Evolutionary conservation across 2,329 filamentous ascomycete genomes (phyloP).

Genomic region (Scedosporium minutisporum): DNA sequence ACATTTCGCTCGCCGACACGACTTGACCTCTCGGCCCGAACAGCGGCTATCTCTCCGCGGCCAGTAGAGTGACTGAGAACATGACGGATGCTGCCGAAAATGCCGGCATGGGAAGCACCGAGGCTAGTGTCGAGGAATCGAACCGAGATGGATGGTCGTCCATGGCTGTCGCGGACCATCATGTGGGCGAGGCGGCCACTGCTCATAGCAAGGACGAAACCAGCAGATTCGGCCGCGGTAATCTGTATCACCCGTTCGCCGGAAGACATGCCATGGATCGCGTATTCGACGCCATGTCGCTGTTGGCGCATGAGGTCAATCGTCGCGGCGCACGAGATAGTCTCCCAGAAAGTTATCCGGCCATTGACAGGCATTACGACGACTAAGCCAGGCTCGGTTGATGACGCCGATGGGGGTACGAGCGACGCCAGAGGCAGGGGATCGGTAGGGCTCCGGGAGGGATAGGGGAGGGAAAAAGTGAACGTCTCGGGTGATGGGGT

Average conservation of each 20-base stretch:
- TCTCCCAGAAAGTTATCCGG: constrained; percentile 90
- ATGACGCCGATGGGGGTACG: constrained; percentile 66
- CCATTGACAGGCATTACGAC: constrained; percentile 77
- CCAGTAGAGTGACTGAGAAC: constrained; percentile 61
- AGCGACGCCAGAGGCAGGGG: constrained; percentile 75
- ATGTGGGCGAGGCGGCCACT: constrained; percentile 81
- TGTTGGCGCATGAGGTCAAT: constrained; percentile 76
- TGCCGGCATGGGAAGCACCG: constrained; percentile 48
- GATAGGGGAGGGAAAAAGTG: constrained; percentile 68
- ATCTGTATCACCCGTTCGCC: constrained; percentile 71
- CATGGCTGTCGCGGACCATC: constrained; percentile 76
- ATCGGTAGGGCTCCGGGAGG: constrained; percentile 55
- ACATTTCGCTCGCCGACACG: constrained; percentile 78
- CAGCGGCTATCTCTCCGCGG: constrained; percentile 70
- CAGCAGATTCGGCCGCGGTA: constrained; percentile 73
- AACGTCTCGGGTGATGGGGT: constrained; percentile 66
- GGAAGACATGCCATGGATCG: constrained; percentile 63
- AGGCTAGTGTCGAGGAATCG: constrained; percentile 62
- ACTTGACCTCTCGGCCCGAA: constrained; percentile 61
- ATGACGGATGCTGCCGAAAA: constrained; percentile 74
- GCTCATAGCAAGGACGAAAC: constrained; percentile 77
- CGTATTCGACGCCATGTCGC: constrained; percentile 67
- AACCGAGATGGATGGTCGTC: constrained; percentile 68
- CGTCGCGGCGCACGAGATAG: constrained; percentile 78
- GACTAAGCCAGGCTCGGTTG: constrained; percentile 76